Base-by-base conservation (phyloP, 2,329 filamentous ascomycete species). In the Alternaria ethzedia region DNA sequence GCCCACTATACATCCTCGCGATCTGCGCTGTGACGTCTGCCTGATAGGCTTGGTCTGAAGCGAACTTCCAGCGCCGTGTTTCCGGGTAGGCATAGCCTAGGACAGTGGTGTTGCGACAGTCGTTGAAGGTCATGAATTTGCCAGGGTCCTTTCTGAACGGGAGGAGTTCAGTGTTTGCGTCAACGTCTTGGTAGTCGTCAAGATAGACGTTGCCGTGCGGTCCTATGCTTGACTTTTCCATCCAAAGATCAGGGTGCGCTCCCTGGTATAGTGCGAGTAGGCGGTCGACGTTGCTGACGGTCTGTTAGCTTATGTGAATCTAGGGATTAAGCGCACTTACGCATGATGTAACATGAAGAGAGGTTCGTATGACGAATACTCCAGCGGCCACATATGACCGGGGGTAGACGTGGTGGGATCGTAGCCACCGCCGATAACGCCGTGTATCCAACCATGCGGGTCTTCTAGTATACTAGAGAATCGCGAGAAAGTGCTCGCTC, bases 281-380 rank as follows among this genome's bases (percentile, higher is more conserved):
- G 13, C 78, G 75, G 57, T 80, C 78, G 36, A 79, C 72, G 44
- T 80, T 79, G 66, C 77, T 66, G n/a, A 36, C 3, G 9, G 0
- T n/a, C 6, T 10, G 13, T 49, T 12, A 46, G 32, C 30, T n/a
- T 5, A n/a, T 36, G 32, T 36, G 15, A 36, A 9, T 2, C 7
- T n/a, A 36, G 8, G 0, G 32, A 36, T 36, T 9, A n/a, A 3
- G 32, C 8, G n/a, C 13, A 70, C 80, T 63, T 67, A 83, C 82
- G 78, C 71, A 71, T 80, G 78, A 57, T 79, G 76, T 3, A 80
- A 67, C 75, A 73, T 75, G 57, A 80, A 80, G 13, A 93, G 81
- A 0, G 93, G 92, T 70, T 96, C 93, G 73, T 93, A 96, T 0
- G 91, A 87, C 3, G 92, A 92, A 70, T 91, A 90, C 11, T 78